Conservation (phyloP, 495 filamentous ascomycete species). For the Filosporella fistucella region DNA sequence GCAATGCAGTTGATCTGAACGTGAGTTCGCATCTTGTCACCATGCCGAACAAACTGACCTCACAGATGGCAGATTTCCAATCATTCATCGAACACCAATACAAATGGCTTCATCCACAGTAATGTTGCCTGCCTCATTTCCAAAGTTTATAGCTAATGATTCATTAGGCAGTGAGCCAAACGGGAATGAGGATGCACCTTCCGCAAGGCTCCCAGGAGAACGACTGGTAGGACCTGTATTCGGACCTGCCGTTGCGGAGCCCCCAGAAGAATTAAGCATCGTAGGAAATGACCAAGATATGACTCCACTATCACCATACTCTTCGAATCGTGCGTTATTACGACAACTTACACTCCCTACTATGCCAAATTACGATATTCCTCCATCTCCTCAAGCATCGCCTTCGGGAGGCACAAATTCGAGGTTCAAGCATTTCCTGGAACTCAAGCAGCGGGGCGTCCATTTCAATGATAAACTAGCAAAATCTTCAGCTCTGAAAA, state of each 20-base stretch:
- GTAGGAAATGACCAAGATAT: slow-evolving; percentile 19
- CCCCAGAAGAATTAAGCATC: not conserved
- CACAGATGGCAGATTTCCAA: slow-evolving; percentile 8
- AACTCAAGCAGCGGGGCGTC: slow-evolving; percentile 75
- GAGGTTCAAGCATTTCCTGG: slow-evolving; percentile 81
- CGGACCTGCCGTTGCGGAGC: slow-evolving; percentile 24
- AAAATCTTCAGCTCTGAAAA: slow-evolving; percentile 64
- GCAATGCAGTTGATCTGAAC: slow-evolving; percentile 6
- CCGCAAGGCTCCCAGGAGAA: too few relatives aligned
- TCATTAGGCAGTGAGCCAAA: too few relatives aligned
- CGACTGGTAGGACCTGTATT: slow-evolving; percentile 40
- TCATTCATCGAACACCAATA: not conserved
- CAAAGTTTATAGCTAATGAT: not conserved
- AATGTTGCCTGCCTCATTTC: not conserved
- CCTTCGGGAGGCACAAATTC: slow-evolving; percentile 53
- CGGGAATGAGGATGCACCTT: too few relatives aligned
- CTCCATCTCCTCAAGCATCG: slow-evolving; percentile 76
- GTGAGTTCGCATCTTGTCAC: slow-evolving; percentile 2
- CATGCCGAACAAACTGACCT: slow-evolving; percentile 6
- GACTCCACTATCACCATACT: slow-evolving; percentile 64
- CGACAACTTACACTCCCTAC: slow-evolving; percentile 85
- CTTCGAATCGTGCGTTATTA: slow-evolving; percentile 57
- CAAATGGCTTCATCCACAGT: slow-evolving; percentile 8
- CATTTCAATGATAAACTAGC: slow-evolving; percentile 89
- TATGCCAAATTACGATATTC: slow-evolving; percentile 73